Percentiles rank a stretch among this genome's conserved stretches.
Evolutionary conservation across 345 rosid genomes (phyloP).

Genomic region (Populus euphratica): DNA sequence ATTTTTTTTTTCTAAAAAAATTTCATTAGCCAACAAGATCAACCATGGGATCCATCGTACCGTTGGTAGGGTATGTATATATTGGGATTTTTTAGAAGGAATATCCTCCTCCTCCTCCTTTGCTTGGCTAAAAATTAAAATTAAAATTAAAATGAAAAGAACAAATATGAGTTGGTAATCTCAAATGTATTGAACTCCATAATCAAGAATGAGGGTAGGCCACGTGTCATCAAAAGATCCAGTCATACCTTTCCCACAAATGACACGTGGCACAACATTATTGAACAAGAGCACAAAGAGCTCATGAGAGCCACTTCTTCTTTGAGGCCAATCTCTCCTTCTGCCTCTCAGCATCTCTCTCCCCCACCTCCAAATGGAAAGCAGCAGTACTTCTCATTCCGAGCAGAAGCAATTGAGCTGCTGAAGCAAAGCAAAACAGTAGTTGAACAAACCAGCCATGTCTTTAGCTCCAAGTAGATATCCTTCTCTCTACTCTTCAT

Average conservation of each 20-base stretch:
- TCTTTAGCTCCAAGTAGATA: conserved; percentile 50
- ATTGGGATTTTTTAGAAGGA: not conserved
- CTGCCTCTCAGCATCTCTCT: not conserved
- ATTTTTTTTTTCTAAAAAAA: no score
- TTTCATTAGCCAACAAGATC: no score
- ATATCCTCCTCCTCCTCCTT: no score
- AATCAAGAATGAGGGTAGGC: not conserved
- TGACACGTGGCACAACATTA: conserved; percentile 7
- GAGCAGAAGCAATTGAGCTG: not conserved
- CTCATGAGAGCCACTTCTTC: conserved; percentile 15
- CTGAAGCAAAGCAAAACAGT: not conserved
- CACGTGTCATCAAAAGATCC: not conserved
- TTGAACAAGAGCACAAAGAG: not conserved
- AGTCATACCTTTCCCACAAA: not conserved
- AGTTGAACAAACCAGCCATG: conserved; percentile 31
- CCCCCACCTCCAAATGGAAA: not conserved
- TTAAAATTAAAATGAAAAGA: not conserved
- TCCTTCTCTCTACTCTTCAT: conserved; percentile 54
- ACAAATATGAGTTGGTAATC: no score
- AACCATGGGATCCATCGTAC: no score
- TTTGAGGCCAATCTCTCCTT: not conserved
- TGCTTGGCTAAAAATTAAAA: not conserved
- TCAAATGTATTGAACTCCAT: not conserved
- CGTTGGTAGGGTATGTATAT: no score
- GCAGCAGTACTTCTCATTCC: not conserved